Conservation (phyloP, 495 filamentous ascomycete genomes). For the Aspergillus incahuasiensis region DNA sequence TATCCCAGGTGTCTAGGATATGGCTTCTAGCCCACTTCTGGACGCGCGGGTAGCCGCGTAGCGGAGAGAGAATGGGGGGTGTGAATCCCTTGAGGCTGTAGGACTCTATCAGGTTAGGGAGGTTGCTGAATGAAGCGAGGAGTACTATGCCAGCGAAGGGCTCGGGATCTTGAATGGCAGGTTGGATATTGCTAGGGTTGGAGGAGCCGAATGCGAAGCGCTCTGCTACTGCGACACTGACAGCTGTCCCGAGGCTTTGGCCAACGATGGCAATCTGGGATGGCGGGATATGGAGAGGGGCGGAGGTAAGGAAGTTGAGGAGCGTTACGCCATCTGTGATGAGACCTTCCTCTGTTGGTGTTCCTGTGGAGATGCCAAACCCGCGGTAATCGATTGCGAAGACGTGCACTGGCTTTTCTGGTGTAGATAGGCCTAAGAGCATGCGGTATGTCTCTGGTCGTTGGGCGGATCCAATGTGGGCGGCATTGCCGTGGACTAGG, state of each 20-base stretch:
- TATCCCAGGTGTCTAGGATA: slow-evolving; percentile 56
- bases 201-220: slow-evolving; percentile 52
- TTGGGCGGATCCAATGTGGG: slow-evolving; percentile 41
- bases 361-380: slow-evolving; percentile 75
- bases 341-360: slow-evolving; percentile 75
- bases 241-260: slow-evolving; percentile 85
- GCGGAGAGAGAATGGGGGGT: slow-evolving; percentile 75
- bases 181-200: slow-evolving; percentile 30
- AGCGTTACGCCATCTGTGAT: slow-evolving; percentile 72
- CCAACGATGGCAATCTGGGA: slow-evolving; percentile 76
- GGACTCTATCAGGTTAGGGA: slow-evolving; percentile 65
- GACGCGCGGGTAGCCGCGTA: slow-evolving; percentile 53
- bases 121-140: slow-evolving; percentile 70
- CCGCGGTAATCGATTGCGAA: slow-evolving; percentile 85
- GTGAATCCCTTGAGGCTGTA: slow-evolving; percentile 71
- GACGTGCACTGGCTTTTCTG: slow-evolving; percentile 55
- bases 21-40: slow-evolving; percentile 41
- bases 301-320: slow-evolving; percentile 53
- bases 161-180: slow-evolving; percentile 35
- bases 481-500: slow-evolving; percentile 47
- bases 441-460: slow-evolving; percentile 40
- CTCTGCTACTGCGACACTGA: slow-evolving; percentile 67
- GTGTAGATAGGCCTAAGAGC: slow-evolving; percentile 40
- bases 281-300: slow-evolving; percentile 51
- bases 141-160: slow-evolving; percentile 71